Evolutionary conservation across 345 rosid genomes (phyloP).

Genomic region (Eucalyptus fibrosa): DNA sequence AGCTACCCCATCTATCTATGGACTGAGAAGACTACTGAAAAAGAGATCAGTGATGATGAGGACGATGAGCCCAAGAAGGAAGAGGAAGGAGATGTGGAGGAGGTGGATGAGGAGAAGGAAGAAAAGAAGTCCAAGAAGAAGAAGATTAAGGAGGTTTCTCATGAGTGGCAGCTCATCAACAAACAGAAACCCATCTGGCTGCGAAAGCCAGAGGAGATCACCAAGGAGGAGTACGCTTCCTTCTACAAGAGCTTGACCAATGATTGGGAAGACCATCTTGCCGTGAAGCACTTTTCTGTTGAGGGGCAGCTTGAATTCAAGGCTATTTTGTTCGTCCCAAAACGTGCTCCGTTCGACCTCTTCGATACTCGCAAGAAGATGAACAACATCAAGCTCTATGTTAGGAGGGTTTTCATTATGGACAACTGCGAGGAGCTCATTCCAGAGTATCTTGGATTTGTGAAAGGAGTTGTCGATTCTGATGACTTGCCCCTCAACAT

Average conservation of each 20-base stretch:
- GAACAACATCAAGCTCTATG: slow-evolving; percentile 40
- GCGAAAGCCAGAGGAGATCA: slow-evolving; percentile 32
- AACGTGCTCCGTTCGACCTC: slow-evolving; percentile 31
- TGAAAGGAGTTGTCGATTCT: slow-evolving; percentile 38
- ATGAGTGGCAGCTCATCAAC: slow-evolving; percentile 40
- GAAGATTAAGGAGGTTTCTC: slow-evolving; percentile 37
- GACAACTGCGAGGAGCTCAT: slow-evolving; percentile 45
- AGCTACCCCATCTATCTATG: slow-evolving; percentile 32
- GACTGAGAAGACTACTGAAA: slow-evolving; percentile 41
- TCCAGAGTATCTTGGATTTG: slow-evolving; percentile 25
- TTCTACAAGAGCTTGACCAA: slow-evolving; percentile 36
- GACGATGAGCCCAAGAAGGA: slow-evolving; percentile 36
- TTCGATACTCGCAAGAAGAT: slow-evolving; percentile 31
- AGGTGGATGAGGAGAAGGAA: slow-evolving; percentile 31
- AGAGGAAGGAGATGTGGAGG: slow-evolving; percentile 28
- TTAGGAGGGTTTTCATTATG: slow-evolving; percentile 36
- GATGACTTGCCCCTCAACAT: slow-evolving; percentile 40
- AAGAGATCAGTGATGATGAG: slow-evolving; percentile 34
- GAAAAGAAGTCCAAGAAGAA: slow-evolving; percentile 24
- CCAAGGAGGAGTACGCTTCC: slow-evolving; percentile 34
- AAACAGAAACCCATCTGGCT: slow-evolving; percentile 42
- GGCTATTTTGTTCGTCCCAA: slow-evolving; percentile 28
- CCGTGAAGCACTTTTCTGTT: slow-evolving; percentile 35
- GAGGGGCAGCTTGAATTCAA: slow-evolving; percentile 40
- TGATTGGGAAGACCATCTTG: slow-evolving; percentile 40